A percentile compares a stretch with the other conserved stretches of the same genome.
These are phyloP conservation scores for Ustilago bromivora DNA, from an alignment of 1,284 basidiomycete species.

Conservation along the genomic window DNA sequence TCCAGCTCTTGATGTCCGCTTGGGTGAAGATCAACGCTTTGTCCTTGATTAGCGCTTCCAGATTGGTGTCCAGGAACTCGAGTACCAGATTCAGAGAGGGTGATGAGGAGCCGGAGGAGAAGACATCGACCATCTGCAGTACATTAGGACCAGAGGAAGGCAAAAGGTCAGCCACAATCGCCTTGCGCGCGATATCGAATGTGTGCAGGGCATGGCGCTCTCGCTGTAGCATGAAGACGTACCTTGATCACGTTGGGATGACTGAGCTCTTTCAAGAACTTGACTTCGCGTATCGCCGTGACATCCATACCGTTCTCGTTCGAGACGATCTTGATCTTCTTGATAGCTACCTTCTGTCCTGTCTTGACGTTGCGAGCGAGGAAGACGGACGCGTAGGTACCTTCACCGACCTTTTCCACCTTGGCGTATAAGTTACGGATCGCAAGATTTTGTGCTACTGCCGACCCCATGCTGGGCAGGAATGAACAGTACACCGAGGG, in stretches of 20 bases:
- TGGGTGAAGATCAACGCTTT: constrained; percentile 88
- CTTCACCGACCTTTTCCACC: constrained; percentile 77
- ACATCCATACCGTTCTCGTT: constrained; percentile 92
- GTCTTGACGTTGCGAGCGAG: constrained; percentile 75
- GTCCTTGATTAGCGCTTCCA: constrained; percentile 97
- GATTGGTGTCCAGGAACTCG: constrained; percentile 96
- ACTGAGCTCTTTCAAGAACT: constrained; percentile 90
- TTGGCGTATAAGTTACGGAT: constrained; percentile 57
- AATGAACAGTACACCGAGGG: not conserved
- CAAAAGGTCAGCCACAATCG: not conserved
- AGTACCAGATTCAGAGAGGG: constrained; percentile 93
- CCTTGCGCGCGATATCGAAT: not conserved
- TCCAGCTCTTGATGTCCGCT: constrained; percentile 98
- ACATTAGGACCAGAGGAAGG: not conserved
- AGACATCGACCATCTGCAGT: constrained; percentile 89
- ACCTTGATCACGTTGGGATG: constrained; percentile 97
- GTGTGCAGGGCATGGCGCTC: not conserved
- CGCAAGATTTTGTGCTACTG: constrained; percentile 52
- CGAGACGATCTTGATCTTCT: constrained; percentile 81
- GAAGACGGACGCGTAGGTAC: constrained; percentile 94
- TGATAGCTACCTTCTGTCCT: constrained; percentile 87
- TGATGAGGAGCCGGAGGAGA: constrained; percentile 83
- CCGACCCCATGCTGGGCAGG: constrained; percentile 63
- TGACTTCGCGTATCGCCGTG: constrained; percentile 98
- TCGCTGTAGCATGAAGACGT: constrained; percentile 1